A percentile compares a stretch with the other conserved stretches of the same genome.
Evolutionary conservation across 768 basidiomycete genomes (phyloP).

Genomic region (Myochromella boudieri): DNA sequence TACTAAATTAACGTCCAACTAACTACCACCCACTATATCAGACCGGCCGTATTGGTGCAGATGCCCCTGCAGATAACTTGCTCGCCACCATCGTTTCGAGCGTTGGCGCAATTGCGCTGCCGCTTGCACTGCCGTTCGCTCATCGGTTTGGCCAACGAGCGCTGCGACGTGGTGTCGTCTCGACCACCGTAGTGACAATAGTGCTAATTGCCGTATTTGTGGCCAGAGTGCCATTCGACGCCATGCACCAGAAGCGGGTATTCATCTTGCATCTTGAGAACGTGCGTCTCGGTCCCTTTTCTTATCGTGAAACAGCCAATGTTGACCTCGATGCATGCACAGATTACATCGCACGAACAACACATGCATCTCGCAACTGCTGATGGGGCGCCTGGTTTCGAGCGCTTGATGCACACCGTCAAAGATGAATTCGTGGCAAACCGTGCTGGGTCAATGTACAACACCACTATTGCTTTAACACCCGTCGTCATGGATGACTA

Average conservation of each 20-base stretch:
- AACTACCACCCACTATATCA: conserved; percentile 23
- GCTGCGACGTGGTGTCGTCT: conserved; percentile 38
- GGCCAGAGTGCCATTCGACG: conserved; percentile 66
- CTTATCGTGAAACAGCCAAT: not conserved
- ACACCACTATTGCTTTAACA: conserved; percentile 22
- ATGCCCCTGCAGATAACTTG: conserved; percentile 86
- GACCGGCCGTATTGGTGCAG: conserved; percentile 82
- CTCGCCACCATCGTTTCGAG: conserved; percentile 75
- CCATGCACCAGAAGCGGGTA: conserved; percentile 82
- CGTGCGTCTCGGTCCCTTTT: conserved; percentile 42
- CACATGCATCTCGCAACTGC: conserved; percentile 80
- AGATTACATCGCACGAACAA: conserved; percentile 74
- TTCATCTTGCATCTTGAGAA: conserved; percentile 87
- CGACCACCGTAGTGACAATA: conserved; percentile 46
- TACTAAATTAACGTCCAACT: not conserved
- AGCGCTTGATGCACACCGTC: conserved; percentile 59
- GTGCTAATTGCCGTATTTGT: conserved; percentile 62
- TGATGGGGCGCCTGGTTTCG: conserved; percentile 80
- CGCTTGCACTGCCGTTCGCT: conserved; percentile 66
- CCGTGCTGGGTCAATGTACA: conserved; percentile 29
- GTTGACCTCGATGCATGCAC: conserved; percentile 2
- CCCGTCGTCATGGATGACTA: conserved; percentile 68
- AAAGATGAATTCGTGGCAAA: conserved; percentile 56
- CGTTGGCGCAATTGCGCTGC: conserved; percentile 55
- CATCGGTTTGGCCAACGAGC: conserved; percentile 60